phyloP scores from a whole-genome alignment of 2,329 filamentous ascomycete genomes.

The Cladosporium cucumerinum region DNA sequence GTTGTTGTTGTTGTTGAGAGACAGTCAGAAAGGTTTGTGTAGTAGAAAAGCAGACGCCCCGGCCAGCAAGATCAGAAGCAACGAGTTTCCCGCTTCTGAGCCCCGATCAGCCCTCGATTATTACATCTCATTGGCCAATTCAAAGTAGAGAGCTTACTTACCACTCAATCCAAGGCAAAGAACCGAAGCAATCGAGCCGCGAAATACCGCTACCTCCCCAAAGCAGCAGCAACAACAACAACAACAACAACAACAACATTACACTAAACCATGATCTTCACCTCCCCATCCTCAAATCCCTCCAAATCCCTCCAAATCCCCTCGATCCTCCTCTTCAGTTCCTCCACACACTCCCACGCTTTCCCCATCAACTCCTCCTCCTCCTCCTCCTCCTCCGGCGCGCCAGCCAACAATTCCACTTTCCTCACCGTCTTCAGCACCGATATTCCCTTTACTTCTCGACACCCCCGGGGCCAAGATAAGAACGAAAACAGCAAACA shows the following conservation, averaged over 20 bases:
- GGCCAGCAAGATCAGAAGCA: neutral
- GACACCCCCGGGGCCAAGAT: too few species aligned
- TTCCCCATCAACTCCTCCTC: neutral
- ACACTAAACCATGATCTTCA: neutral
- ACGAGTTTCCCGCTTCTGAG: neutral
- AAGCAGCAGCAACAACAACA: neutral
- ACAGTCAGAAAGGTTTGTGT: neutral
- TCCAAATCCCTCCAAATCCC: neutral
- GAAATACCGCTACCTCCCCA: neutral
- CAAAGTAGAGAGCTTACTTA: neutral
- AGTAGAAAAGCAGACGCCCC: neutral
- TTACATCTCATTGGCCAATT: neutral
- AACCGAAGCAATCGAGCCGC: neutral
- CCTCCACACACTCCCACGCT: neutral
- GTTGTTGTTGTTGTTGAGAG: neutral
- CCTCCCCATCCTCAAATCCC: neutral
- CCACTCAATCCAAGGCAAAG: neutral
- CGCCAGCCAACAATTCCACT: neutral
- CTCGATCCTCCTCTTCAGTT: neutral
- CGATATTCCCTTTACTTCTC: neutral
- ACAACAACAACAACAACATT: neutral
- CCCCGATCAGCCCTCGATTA: neutral
- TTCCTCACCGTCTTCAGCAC: slow-evolving; percentile 1
- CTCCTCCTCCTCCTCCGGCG: neutral
- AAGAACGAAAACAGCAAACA: neutral